These are phyloP conservation scores for Colletotrichum cordylinicola DNA, from an alignment of 2,329 filamentous ascomycete genomes.

Conservation along the genomic window DNA sequence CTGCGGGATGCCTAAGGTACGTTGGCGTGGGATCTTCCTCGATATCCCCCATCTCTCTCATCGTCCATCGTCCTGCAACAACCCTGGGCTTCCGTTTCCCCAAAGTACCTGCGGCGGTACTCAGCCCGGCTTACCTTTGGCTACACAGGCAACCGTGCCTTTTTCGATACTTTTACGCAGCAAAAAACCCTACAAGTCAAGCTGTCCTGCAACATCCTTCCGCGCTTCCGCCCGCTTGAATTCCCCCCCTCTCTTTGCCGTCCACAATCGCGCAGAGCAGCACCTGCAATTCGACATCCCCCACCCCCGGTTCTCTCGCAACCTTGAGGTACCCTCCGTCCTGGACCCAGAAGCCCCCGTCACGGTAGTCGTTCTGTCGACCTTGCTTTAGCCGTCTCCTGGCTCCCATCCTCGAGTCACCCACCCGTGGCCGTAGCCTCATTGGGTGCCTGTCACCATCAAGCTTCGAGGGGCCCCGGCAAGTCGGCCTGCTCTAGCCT, in stretches of 20 bases:
- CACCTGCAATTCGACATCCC: neutral
- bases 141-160: neutral
- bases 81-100: neutral
- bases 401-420: constrained; percentile 2
- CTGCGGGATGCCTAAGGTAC: neutral
- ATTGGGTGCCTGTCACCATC: constrained; percentile 25
- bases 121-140: neutral
- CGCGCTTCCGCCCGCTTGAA: constrained; percentile 10
- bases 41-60: neutral
- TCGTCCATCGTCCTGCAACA: neutral
- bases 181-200: neutral
- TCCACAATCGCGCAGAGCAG: neutral
- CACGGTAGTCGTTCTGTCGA: constrained; percentile 16
- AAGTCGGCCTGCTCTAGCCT: constrained; percentile 20
- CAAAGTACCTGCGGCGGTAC: neutral
- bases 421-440: constrained; percentile 19
- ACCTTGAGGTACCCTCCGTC: neutral
- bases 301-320: neutral
- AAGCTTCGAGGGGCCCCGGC: constrained; percentile 25
- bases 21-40: neutral
- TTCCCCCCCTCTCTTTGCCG: neutral
- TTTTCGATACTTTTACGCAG: neutral
- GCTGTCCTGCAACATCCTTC: constrained; percentile 8
- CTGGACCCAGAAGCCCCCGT: neutral
- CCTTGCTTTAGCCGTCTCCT: constrained; percentile 7